Percentiles rank a stretch among this genome's conserved stretches.
These are phyloP conservation scores for Cocos nucifera DNA, from an alignment of 176 grass and related monocot species.

Conservation along the genomic window DNA sequence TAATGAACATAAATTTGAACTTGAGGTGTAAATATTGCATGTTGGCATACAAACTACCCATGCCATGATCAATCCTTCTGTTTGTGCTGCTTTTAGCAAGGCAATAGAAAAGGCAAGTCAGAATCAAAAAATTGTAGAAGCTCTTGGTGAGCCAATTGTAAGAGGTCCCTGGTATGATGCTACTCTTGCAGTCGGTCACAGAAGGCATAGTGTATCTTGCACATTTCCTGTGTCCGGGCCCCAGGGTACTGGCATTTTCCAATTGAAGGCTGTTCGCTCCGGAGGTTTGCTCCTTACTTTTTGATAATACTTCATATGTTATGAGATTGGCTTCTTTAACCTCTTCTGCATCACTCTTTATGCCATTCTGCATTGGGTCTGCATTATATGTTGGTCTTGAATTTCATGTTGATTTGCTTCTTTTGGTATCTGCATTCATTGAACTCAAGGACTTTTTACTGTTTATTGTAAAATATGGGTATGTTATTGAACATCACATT, in stretches of 20 bases:
- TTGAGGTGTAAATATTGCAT: background rate
- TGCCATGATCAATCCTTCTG: background rate
- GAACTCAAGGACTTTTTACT: no score
- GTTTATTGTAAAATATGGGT: no score
- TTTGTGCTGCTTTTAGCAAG: conserved; percentile 39
- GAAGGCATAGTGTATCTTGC: conserved; percentile 46
- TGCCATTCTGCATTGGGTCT: no score
- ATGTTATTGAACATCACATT: no score
- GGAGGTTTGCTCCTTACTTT: conserved; percentile 34
- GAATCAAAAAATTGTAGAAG: conserved; percentile 49
- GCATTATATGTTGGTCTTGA: no score
- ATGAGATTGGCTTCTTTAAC: no score
- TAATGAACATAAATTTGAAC: no score
- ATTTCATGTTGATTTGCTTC: no score
- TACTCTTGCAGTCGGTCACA: conserved; percentile 41
- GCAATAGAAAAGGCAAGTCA: conserved; percentile 62
- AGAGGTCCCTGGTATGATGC: conserved; percentile 68
- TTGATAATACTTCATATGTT: background rate
- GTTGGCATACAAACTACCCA: no score
- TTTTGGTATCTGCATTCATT: no score
- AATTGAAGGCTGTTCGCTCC: conserved; percentile 62
- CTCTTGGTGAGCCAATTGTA: conserved; percentile 46
- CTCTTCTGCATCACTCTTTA: no score
- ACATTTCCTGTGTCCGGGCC: conserved; percentile 54
- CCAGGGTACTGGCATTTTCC: conserved; percentile 55